These are phyloP conservation scores for Parsonsia alboflavescens DNA, from an alignment of 257 asterid species.

Conservation along the genomic window DNA sequence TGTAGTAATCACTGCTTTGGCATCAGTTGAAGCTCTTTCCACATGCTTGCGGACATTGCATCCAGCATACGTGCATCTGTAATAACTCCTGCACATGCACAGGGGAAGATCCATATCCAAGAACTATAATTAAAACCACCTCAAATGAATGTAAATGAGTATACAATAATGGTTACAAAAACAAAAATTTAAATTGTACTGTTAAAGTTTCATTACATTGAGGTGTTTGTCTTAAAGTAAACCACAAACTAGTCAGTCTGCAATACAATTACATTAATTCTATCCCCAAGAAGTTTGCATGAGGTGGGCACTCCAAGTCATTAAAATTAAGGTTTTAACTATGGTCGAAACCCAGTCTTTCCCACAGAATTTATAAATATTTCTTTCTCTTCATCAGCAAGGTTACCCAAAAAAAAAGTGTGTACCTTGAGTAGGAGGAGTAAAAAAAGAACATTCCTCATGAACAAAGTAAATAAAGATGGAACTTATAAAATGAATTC, in stretches of 20 bases:
- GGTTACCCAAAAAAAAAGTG: background rate
- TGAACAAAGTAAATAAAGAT: background rate
- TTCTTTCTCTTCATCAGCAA: background rate
- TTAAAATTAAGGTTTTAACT: background rate
- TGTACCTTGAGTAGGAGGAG: no score
- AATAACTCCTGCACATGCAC: slow-evolving; percentile 66
- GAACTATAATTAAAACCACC: background rate
- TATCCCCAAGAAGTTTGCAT: background rate
- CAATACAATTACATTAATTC: background rate
- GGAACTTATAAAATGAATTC: no score
- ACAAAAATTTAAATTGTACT: background rate
- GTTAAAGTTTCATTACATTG: background rate
- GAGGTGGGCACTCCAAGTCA: background rate
- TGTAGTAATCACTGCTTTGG: slow-evolving; percentile 79
- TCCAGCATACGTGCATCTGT: slow-evolving; percentile 76
- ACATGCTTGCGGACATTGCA: slow-evolving; percentile 95
- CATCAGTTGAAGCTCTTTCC: slow-evolving; percentile 81
- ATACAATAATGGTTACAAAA: background rate
- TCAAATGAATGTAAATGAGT: background rate
- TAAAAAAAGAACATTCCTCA: no score
- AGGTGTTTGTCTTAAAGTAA: background rate
- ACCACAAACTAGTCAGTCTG: background rate
- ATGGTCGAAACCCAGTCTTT: background rate
- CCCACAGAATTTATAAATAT: background rate
- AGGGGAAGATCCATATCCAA: background rate